Evolutionary conservation across 768 basidiomycete species (phyloP).

Genomic region (Amylocystis lapponica): DNA sequence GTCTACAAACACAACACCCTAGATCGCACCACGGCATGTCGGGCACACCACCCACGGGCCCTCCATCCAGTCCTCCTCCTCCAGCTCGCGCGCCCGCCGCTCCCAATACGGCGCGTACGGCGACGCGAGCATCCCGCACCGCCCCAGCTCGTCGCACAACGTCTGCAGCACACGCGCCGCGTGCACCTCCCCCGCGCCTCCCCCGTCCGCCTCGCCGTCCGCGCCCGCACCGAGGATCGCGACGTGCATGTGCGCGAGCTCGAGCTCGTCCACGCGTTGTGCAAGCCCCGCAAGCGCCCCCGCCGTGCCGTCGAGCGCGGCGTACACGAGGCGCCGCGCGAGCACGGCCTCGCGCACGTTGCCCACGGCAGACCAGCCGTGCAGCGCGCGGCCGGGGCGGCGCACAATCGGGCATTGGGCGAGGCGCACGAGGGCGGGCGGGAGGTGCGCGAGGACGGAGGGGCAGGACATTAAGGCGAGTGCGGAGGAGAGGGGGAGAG

Average conservation of each 20-base stretch:
- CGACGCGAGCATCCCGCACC: constrained; percentile 5
- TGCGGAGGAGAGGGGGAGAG: background rate
- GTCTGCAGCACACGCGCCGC: background rate
- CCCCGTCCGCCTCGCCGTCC: background rate
- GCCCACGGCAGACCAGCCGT: constrained; percentile 10
- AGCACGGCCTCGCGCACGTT: constrained; percentile 16
- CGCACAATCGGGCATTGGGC: constrained; percentile 17
- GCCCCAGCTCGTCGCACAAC: constrained; percentile 2
- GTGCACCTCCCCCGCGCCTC: background rate
- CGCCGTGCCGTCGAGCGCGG: constrained; percentile 7
- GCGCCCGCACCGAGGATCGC: background rate
- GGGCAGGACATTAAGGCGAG: constrained; percentile 4
- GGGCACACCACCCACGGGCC: constrained; percentile 9
- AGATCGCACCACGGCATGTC: constrained; percentile 9
- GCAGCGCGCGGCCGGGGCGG: background rate
- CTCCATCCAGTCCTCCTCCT: background rate
- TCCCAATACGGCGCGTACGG: constrained; percentile 12
- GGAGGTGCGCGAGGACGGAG: constrained; percentile 10
- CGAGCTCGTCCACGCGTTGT: constrained; percentile 1
- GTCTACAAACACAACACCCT: background rate
- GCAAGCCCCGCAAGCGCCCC: background rate
- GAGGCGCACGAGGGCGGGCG: constrained; percentile 8
- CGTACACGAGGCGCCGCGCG: constrained; percentile 15
- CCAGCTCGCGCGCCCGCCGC: constrained; percentile 1
- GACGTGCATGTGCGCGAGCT: background rate